Conservation (phyloP, 2,329 filamentous ascomycete species). For the Neophaeococcomyces mojaviensis region DNA sequence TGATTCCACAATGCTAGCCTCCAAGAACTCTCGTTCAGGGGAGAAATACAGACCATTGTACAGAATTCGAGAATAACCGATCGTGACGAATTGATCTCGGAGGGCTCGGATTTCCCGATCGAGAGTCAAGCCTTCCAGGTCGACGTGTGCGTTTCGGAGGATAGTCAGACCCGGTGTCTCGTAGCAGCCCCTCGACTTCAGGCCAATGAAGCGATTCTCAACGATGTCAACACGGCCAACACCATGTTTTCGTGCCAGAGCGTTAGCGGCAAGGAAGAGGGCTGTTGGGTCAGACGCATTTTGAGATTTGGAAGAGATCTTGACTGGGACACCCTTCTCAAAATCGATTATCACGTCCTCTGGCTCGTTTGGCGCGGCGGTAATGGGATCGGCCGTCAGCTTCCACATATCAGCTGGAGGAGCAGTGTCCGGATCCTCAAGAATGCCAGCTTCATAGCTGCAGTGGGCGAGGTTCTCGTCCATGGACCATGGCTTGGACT, state of each 20-base stretch:
- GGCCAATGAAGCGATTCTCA: conserved; percentile 70
- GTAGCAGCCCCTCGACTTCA: conserved; percentile 77
- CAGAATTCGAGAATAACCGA: conserved; percentile 51
- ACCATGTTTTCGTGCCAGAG: conserved; percentile 60
- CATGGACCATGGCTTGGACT: conserved; percentile 48
- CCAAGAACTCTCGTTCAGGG: conserved; percentile 63
- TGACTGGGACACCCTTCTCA: conserved; percentile 66
- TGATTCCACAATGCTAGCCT: conserved; percentile 54
- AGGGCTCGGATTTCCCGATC: conserved; percentile 62
- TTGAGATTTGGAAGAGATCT: conserved; percentile 55
- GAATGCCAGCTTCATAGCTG: conserved; percentile 62
- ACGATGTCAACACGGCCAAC: conserved; percentile 78
- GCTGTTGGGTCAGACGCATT: conserved; percentile 61
- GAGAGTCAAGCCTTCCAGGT: conserved; percentile 60
- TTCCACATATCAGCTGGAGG: conserved; percentile 74
- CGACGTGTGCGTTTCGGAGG: conserved; percentile 51
- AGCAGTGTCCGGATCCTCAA: conserved; percentile 57
- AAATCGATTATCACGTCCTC: conserved; percentile 66
- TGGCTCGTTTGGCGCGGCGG: conserved; percentile 52
- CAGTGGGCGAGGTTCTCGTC: conserved; percentile 62
- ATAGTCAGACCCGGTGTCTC: conserved; percentile 56
- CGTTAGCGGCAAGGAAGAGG: conserved; percentile 55
- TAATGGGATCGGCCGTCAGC: conserved; percentile 40
- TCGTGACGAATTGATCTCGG: conserved; percentile 63
- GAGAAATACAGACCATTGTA: conserved; percentile 63